Percentiles rank a stretch among this genome's conserved stretches.
Conservation (phyloP, 164 flowering plant species). For the Vitis rotundifolia region DNA sequence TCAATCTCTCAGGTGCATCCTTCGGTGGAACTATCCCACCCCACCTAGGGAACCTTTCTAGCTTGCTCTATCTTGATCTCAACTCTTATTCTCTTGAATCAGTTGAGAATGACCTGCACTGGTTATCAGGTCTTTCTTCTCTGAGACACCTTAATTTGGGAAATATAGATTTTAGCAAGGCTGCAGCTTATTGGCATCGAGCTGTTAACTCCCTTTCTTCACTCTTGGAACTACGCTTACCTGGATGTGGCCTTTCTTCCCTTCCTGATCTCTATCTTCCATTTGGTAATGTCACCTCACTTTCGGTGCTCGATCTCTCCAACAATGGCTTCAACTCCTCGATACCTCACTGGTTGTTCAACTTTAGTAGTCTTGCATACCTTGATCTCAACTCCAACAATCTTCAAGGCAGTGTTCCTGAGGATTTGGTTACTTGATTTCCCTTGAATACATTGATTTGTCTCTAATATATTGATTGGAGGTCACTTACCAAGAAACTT, state of each 20-base stretch:
- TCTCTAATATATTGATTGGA: no score
- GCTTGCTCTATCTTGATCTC: conserved; percentile 21
- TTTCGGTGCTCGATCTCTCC: conserved; percentile 14
- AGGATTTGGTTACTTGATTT: no score
- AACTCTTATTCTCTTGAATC: neutral
- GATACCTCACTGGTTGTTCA: conserved; percentile 13
- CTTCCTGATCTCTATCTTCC: conserved; percentile 3
- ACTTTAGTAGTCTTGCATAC: conserved; percentile 3
- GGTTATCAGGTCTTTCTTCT: conserved; percentile 24
- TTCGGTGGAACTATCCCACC: conserved; percentile 25
- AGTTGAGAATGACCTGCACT: conserved; percentile 3
- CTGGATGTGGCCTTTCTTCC: conserved; percentile 7
- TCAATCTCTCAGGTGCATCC: conserved; percentile 20
- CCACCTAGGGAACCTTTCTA: conserved; percentile 23
- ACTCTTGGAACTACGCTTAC: no score
- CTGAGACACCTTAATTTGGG: conserved; percentile 22
- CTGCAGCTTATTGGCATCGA: no score
- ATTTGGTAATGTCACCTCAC: conserved; percentile 1
- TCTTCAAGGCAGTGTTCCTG: no score
- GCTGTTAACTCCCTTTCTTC: no score
- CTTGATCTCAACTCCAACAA: conserved; percentile 5
- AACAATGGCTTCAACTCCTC: conserved; percentile 9
- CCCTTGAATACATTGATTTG: no score
- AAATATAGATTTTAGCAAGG: no score
- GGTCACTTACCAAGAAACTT: neutral